These are phyloP conservation scores for Paradendryphiella salina DNA, from an alignment of 2,329 filamentous ascomycete species.

Conservation along the genomic window DNA sequence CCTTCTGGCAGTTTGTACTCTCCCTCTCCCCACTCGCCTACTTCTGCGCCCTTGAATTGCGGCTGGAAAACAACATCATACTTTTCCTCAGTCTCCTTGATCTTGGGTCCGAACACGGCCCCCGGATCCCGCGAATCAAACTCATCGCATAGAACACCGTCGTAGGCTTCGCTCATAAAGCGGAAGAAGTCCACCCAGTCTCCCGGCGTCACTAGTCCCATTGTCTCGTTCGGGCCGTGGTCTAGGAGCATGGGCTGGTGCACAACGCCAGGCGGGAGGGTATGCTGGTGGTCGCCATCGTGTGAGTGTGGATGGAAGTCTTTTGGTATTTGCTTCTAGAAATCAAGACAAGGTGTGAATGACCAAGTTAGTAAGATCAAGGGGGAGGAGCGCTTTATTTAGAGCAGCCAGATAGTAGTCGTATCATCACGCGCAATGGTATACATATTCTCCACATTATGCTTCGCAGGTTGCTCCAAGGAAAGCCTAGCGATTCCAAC, in stretches of 20 bases:
- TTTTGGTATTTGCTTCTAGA: no score
- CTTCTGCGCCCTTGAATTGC: slow-evolving; percentile 17
- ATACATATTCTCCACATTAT: no score
- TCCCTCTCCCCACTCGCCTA: slow-evolving; percentile 10
- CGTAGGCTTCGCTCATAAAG: slow-evolving; percentile 21
- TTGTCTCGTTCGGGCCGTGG: slow-evolving; percentile 19
- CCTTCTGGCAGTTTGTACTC: slow-evolving; percentile 14
- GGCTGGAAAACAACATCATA: slow-evolving; percentile 25
- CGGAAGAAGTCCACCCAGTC: slow-evolving; percentile 31
- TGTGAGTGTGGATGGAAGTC: no score
- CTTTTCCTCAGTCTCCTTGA: slow-evolving; percentile 25
- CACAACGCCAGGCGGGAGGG: slow-evolving; percentile 12
- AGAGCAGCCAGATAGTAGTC: no score
- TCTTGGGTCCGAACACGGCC: slow-evolving; percentile 18
- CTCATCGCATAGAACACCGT: slow-evolving; percentile 24
- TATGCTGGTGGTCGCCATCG: no score
- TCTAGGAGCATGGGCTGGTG: slow-evolving; percentile 25
- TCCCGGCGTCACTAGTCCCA: slow-evolving; percentile 25
- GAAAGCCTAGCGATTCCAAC: no score
- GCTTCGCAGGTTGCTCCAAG: no score
- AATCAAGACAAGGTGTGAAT: no score
- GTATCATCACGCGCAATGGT: no score
- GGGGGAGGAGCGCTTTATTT: no score
- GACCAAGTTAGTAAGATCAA: no score
- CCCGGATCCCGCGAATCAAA: slow-evolving; percentile 18